Evolutionary conservation across 2,329 filamentous ascomycete genomes (phyloP).

Genomic region (Colletotrichum tropicale): DNA sequence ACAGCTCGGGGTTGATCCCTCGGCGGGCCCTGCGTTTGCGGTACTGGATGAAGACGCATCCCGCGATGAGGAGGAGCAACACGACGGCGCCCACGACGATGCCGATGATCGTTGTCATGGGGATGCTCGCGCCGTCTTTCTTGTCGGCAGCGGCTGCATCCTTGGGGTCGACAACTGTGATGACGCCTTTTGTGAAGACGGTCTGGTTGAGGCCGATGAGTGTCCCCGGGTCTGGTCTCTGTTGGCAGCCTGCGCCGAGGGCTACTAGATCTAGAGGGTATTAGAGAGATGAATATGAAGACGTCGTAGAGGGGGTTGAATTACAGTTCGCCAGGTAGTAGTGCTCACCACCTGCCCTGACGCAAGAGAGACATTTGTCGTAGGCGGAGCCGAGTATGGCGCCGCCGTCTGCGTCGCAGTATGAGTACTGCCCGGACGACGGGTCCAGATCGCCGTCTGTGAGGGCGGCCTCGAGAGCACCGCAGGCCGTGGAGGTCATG

Average conservation of each 20-base stretch:
- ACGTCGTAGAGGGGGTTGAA: constrained; percentile 5
- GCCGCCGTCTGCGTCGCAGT: constrained; percentile 47
- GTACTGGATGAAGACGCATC: constrained; percentile 46
- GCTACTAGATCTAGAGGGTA: constrained; percentile 50
- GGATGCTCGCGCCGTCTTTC: constrained; percentile 26
- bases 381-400: constrained; percentile 37
- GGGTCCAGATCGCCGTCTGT: constrained; percentile 41
- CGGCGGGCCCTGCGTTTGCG: constrained; percentile 47
- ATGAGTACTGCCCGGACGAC: constrained; percentile 41
- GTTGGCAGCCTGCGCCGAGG: constrained; percentile 55
- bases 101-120: constrained; percentile 46
- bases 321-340: constrained; percentile 56
- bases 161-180: constrained; percentile 37
- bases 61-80: constrained; percentile 39
- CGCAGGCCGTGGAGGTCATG: constrained; percentile 55
- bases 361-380: constrained; percentile 49
- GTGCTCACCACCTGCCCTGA: constrained; percentile 44
- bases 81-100: constrained; percentile 45
- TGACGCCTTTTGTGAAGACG: constrained; percentile 42
- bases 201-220: constrained; percentile 47
- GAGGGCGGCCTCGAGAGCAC: constrained; percentile 44
- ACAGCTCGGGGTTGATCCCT: constrained; percentile 26
- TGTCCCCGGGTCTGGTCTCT: constrained; percentile 43
- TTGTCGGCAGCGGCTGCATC: constrained; percentile 10
- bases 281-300: constrained; percentile 1